Evolutionary conservation across 169 alveolate genomes (phyloP).

Genomic region (Perkinsus marinus): DNA sequence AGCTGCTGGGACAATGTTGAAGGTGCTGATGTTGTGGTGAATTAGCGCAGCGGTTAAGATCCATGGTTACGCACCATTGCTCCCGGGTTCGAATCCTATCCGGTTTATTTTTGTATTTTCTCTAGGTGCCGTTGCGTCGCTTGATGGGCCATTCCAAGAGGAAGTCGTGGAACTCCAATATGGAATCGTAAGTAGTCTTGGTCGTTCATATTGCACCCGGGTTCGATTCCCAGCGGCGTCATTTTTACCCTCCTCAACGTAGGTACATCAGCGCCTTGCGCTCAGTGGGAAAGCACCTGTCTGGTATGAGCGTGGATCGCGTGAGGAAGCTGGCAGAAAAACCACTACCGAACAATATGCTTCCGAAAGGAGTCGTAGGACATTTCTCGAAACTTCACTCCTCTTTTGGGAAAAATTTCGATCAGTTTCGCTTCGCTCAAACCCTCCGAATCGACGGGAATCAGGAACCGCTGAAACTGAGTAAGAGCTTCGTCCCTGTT

Average conservation of each 20-base stretch:
- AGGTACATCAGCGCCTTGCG: not conserved
- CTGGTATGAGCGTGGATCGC: not conserved
- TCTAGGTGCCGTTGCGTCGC: not conserved
- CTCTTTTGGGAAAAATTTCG: too few relatives aligned
- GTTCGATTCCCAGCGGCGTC: too few relatives aligned
- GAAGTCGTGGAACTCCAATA: not conserved
- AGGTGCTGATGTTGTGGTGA: not conserved
- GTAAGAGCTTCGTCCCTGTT: not conserved
- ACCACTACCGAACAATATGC: not conserved
- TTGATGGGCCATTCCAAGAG: not conserved
- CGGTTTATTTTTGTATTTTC: not conserved
- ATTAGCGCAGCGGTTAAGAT: too few relatives aligned
- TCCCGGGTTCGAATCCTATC: not conserved
- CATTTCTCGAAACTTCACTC: not conserved
- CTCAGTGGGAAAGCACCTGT: not conserved
- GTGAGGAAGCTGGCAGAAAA: not conserved
- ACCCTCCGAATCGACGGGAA: not conserved
- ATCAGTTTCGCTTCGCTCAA: not conserved
- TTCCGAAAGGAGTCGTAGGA: not conserved
- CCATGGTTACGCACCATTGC: too few relatives aligned
- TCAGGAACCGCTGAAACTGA: not conserved
- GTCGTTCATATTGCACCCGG: too few relatives aligned
- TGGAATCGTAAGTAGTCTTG: not conserved
- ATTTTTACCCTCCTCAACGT: not conserved
- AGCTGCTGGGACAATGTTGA: not conserved